Base-by-base conservation (phyloP, 495 filamentous ascomycete genomes). In the Penicillium nucicola region DNA sequence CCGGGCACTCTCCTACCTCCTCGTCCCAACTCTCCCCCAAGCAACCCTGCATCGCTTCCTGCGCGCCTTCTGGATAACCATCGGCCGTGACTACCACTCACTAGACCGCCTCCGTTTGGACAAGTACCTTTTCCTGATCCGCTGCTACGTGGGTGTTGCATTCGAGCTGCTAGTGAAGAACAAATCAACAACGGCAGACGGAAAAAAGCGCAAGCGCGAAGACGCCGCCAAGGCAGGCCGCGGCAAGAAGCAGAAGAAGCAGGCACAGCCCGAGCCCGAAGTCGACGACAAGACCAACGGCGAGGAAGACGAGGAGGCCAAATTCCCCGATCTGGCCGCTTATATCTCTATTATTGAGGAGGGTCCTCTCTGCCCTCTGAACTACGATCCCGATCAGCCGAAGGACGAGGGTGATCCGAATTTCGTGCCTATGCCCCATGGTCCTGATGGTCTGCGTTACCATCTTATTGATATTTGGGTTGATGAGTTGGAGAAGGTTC, bases 401-500 rank as follows among this genome's bases (percentile, higher is more conserved):
- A 28, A 48, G 0, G 57, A 62, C 7, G 65, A 68, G 40, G 64
- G 67, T 35, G 50, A 62, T 38, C 60, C 58, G 0, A 58, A 69
- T 37, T 65, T 62, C 14, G 55, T 73, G 12, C 62, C 69, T 22
- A 77, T 77, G 74, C 72, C 74, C 11, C 74, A 75, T 52, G 74
- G 74, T 0, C 86, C 91, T 1, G 86, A 92, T 59, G 93, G 93
- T 0, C 59, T 99, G 57, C 76, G 90, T 42, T 85, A 92, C 63
- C 93, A 99, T 68, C 76, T 96, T 17, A 62, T 92, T 51, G 93
- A 99, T 77, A 81, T 97, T 32, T 99, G 88, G 80, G 76, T 95
- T 31, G 90, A 95, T 66, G 90, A 93, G 72, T 66, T 87, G 50
- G 88, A 89, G 66, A 85, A 83, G 61, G 80, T 80, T 31, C 75